Conservation (phyloP, 805 yeast species). For the Clavispora asparagi region DNA sequence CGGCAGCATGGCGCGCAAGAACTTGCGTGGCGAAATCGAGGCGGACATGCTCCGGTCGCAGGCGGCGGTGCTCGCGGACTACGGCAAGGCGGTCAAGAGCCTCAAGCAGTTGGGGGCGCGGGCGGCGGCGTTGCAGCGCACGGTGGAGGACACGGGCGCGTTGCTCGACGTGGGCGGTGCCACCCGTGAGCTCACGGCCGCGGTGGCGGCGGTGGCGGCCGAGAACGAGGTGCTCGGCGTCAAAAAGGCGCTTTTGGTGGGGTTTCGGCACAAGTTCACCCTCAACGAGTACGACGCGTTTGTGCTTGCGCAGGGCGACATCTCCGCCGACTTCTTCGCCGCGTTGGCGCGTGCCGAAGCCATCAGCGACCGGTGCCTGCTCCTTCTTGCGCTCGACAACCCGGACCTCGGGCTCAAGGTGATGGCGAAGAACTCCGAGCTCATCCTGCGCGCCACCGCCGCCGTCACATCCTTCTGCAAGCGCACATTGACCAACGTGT, state of each 20-base stretch:
- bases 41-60: constrained; percentile 55
- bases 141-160: constrained; percentile 32
- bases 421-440: constrained; percentile 50
- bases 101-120: constrained; percentile 15
- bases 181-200: constrained; percentile 18
- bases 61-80: constrained; percentile 27
- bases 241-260: constrained; percentile 47
- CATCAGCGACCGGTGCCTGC: constrained; percentile 64
- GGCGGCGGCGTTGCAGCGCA: constrained; percentile 6
- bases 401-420: constrained; percentile 61
- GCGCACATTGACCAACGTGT: constrained; percentile 28
- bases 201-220: constrained; percentile 22
- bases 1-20: constrained; percentile 59
- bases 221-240: constrained; percentile 33
- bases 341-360: constrained; percentile 56
- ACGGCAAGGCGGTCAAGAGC: constrained; percentile 24
- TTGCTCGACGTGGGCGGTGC: constrained; percentile 23
- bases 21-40: constrained; percentile 57
- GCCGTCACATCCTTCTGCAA: constrained; percentile 26
- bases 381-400: constrained; percentile 65
- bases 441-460: constrained; percentile 39
- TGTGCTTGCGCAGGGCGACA: constrained; percentile 42
- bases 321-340: constrained; percentile 52
- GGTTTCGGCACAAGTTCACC: constrained; percentile 59
- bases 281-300: constrained; percentile 69